Evolutionary conservation across 345 rosid species (phyloP), one percentile per base, ranked within the genome.

Genomic region (Lagerstroemia speciosa): DNA sequence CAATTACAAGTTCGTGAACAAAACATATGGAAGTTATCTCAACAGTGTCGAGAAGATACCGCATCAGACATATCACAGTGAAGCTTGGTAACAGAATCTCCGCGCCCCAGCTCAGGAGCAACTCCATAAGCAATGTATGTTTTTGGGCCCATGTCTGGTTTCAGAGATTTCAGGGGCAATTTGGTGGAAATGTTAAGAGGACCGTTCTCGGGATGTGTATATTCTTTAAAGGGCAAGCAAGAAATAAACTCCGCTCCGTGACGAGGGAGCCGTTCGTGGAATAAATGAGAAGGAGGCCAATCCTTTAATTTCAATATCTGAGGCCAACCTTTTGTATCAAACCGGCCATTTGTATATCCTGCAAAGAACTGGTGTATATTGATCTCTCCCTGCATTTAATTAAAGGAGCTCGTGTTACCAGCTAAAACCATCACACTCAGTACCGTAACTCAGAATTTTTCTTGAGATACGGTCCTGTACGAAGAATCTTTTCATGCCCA

Each of bases 21-120:
- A 43, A 63, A 6, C 65, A 8, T 62, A 22, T 33, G 22, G 27
- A 19, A 33, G 26, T 62, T 33, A 31, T 10, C 24, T 8, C 27
- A 34, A 63, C 19, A 33, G 43, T 24, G 45, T 33, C 30, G 24
- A 33, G 72, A 72, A 64, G 76, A 70, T 81, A 92, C 95, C 83
- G 91, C 91, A 82, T 90, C 98, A 72, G 91, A 88, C 91, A 87
- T 83, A 83, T 88, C 91, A 72, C 85, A 90, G 3, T 92, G 98
- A 73, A 92, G 92, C 81, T 90, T 90, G 53, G 97, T 92, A 30
- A 89, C 93, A 62, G 95, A 88, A 76, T 92, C 95, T 57, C 91
- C 98, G 72, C 91, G 93, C 32, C 93, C 95, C 65, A 80, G 80
- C 76, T 88, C 98, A 78, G 86, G 73, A 32, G 72, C 68, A 73